Evolutionary conservation across 768 basidiomycete genomes (phyloP), one percentile per base, ranked within the genome.

Genomic region (Tricholoma matsutake): DNA sequence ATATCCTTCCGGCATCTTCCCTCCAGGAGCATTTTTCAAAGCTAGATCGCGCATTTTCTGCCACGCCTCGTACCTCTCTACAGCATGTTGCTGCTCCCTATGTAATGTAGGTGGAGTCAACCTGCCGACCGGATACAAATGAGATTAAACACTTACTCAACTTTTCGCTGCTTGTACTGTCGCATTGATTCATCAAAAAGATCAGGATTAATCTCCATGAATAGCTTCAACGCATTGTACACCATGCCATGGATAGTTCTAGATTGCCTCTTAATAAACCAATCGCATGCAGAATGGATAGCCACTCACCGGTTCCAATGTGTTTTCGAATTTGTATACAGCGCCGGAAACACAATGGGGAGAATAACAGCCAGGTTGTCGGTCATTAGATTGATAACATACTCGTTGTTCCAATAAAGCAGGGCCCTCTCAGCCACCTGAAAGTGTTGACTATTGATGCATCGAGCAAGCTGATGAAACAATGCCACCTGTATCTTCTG

Each of bases 231-330:
- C 2, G 97, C 97, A 72, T 98, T 98, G 77, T 97, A 98, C 29
- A 98, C 96, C 93, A 98, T 96, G 63, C 94, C 94, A 67, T 99
- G 97, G 68, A 98, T 99, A 52, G 97, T 98, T 64, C 96, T 98
- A 62, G 49, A 60, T 51, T 13, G 22, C 18, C 16, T 35, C 52
- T 63, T 35, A 59, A 54, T 53, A 57, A 54, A 22, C 22, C 32
- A n/a, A 39, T 60, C 52, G 61, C 57, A 59, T 25, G n/a, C 25
- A 55, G 6, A 32, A 32, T 25, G 16, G 2, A 28, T 20, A 41
- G 55, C 58, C 20, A 72, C 91, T 72, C 67, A 96, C 96, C 97
- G 83, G 78, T 99, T 99, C 97, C 97, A 99, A 74, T 99, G 97
- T 20, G 92, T 87, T 74, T 92, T 94, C 51, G 96, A 98, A 75